Evolutionary conservation across 75 land plant genomes (phyloP), one percentile per base, ranked within the genome.

Genomic region (Gnetum montanum): DNA sequence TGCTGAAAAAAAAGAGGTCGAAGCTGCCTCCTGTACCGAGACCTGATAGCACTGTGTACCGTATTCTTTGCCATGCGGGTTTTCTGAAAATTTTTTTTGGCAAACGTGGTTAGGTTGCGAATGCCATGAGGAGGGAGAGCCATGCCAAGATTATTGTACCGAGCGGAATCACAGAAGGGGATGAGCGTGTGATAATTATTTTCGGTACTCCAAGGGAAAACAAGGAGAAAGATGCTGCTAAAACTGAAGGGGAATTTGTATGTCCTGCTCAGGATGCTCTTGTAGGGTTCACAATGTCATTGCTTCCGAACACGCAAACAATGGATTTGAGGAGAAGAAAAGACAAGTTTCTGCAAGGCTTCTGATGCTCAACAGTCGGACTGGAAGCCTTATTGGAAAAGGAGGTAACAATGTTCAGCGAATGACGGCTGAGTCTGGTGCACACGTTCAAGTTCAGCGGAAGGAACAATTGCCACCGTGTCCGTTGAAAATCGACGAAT

Each of bases 401-500:
- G 76, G 83, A 23, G 96, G 96, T 8, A 67, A 69, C 60, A 73
- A 80, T 10, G 82, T 85, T 59, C 77, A 82, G 52, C 74, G 68
- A 54, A 62, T 90, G 69, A 69, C 86, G 34, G 64, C 69, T 28
- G 75, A 73, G 13, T 77, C 90, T 29, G 79, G 84, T 31, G 96
- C 96, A 34, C 71, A 62, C 26, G 82, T 85, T 44, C 77, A 79
- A 3, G 67, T 90, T 26, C 65, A 83, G 35, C 78, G 78, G 7
- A 67, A 61, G 6, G 90, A 90, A 0, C 82, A 78, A 27, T 51
- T 79, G 26, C 90, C 93, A 46, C 72, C 79, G 5, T 94, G 98
- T 69, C 95, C 98, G 16, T 41, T 79, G 75, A 73, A 77, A 18
- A 80, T 73, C 34, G 98, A 94, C 62, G 92, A 94, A 37, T 79